Evolutionary conservation across 1,284 basidiomycete genomes (phyloP), one percentile per base, ranked within the genome.

Genomic region (Athelia sp.): DNA sequence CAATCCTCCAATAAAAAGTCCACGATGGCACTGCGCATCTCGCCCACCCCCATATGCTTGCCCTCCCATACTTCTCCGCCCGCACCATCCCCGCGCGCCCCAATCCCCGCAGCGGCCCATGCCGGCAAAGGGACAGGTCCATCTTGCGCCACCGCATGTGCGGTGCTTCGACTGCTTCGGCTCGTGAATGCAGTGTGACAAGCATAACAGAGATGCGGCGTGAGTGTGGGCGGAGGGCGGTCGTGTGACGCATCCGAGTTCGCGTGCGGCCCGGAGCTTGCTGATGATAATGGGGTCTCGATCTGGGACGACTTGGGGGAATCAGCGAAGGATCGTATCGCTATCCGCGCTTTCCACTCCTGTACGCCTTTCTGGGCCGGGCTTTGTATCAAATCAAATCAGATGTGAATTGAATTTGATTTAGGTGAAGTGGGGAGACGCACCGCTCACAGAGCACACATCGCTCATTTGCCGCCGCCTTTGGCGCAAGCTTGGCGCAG

Each of bases 371-470:
- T 69, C 57, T 90, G 88, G 1, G 79, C 72, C n/a, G n/a, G 86
- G 84, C 50, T 89, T 91, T 55, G 22, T 23, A 47, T 24, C 31
- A 34, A 34, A 42, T 32, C 40, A 52, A 38, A 48, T 17, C 17
- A n/a, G 26, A 14, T 26, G 10, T 24, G 24, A 29, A 45, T 6
- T n/a, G 21, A 17, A 11, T 43, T 8, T 9, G 26, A 4, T 6
- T 14, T n/a, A 18, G 54, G 3, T n/a, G 1, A 44, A 32, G 13
- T 34, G n/a, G n/a, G n/a, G n/a, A 32, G 23, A 69, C 80, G 46
- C 49, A 90, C 91, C 85, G 72, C 59, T 85, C 76, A 60, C 92
- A 95, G 2, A 93, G 64, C 4, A 80, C 68, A 61, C 92, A 94
- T 13, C 61, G 59, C 0, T 67, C 69, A 9, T 66, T 67, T 0